Base-by-base conservation (phyloP, 257 asterid species). In the Coffea canephora region DNA sequence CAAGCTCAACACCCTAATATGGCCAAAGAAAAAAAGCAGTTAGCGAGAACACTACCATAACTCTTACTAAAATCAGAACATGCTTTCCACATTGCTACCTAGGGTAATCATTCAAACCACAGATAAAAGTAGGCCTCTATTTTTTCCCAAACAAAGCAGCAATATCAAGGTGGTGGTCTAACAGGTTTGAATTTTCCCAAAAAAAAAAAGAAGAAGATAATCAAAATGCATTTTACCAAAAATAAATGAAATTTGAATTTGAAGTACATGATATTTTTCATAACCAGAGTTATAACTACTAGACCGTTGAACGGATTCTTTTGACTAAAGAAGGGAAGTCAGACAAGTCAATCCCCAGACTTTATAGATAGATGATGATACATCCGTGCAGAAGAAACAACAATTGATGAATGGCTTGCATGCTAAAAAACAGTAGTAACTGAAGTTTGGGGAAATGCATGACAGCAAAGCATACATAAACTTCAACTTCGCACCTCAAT, bases 1-100 rank as follows among this genome's bases (percentile, higher is more conserved):
- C 98, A 80, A 94, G 97, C 85, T 91, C 97, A 64, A 94, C 80
- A 75, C 97, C 98, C 98, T 92, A 85, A 81, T 64, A 85, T 83
- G 84, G 81, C 78, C 73, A 82, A 13, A 69, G 74, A 46, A 46
- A 39, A 49, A 39, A 82, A 48, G 84, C 43, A 39, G 43, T 39
- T 39, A 39, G 43, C 43, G 23, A 1, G 14, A 9, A 48, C 27
- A 50, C n/a, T 7, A 50, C 41, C 39, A 11, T 57, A 64, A 6
- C 6, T n/a, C 43, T 46, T 48, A 23, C 2, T 49, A 4, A 67
- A 31, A 43, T 9, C 9, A 16, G 76, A 76, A 45, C 11, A 31
- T 77, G 48, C 50, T 16, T 16, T 54, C 15, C 18, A 67, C 18
- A 67, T 34, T 67, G 46, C 71, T 15, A 23, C 48, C 46, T 6